A percentile compares a stretch with the other conserved stretches of the same genome.
Evolutionary conservation across 2,329 filamentous ascomycete genomes (phyloP).

Genomic region (Fusarium neocosmosporiellum): DNA sequence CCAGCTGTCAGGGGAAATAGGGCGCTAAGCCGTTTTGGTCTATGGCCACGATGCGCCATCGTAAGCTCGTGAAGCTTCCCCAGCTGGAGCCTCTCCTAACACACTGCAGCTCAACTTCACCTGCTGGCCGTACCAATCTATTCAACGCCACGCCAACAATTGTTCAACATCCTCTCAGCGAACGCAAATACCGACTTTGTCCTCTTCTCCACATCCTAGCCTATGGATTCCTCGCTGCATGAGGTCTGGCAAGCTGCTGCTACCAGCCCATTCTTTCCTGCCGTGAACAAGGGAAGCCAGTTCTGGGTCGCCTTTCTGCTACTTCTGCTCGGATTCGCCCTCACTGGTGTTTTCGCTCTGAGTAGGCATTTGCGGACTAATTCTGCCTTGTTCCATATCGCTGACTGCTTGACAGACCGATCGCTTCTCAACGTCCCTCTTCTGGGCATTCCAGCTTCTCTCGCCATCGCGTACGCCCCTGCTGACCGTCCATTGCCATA

Average conservation of each 20-base stretch:
- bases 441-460: constrained; percentile 86
- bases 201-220: constrained; percentile 40
- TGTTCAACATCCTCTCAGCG: background rate
- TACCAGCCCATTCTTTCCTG: constrained; percentile 84
- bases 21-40: constrained; percentile 47
- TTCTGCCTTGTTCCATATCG: constrained; percentile 10
- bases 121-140: constrained; percentile 8
- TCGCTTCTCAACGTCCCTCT: constrained; percentile 80
- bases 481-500: background rate
- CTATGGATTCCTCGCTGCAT: constrained; percentile 84
- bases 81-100: constrained; percentile 37
- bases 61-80: constrained; percentile 45
- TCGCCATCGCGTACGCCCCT: constrained; percentile 84
- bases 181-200: background rate
- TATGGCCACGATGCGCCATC: constrained; percentile 51
- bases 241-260: constrained; percentile 95
- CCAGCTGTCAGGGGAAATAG: background rate
- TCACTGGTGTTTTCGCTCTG: constrained; percentile 85
- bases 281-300: constrained; percentile 84
- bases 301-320: constrained; percentile 84
- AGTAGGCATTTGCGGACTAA: constrained; percentile 66
- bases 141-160: constrained; percentile 8
- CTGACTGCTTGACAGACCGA: constrained; percentile 71
- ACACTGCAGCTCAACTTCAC: constrained; percentile 16
- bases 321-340: constrained; percentile 75